A percentile compares a stretch with the other conserved stretches of the same genome.
These are phyloP conservation scores for Pseudogymnoascus verrucosus DNA, from an alignment of 2,329 filamentous ascomycete genomes.

Conservation along the genomic window DNA sequence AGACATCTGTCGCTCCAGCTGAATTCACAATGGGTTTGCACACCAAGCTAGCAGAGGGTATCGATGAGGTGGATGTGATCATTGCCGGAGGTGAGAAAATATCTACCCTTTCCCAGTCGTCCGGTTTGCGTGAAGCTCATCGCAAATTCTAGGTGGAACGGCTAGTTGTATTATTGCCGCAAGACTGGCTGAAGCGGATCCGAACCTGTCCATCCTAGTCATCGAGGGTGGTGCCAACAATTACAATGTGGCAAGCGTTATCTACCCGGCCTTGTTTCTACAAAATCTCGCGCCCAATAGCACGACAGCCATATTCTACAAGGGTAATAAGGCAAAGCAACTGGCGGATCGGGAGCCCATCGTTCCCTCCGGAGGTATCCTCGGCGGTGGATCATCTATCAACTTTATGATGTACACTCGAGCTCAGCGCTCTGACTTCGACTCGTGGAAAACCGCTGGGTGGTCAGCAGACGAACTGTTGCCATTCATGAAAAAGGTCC, in stretches of 20 bases:
- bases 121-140: not conserved
- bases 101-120: not conserved
- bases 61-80: slow-evolving; percentile 15
- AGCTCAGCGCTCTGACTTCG: slow-evolving; percentile 39
- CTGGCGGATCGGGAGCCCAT: slow-evolving; percentile 36
- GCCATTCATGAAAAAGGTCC: slow-evolving; percentile 47
- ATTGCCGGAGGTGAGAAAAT: slow-evolving; percentile 13
- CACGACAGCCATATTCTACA: slow-evolving; percentile 38
- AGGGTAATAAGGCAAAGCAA: slow-evolving; percentile 33
- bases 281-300: slow-evolving; percentile 35
- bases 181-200: slow-evolving; percentile 37
- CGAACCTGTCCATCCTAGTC: slow-evolving; percentile 37
- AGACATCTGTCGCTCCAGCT: not conserved
- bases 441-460: slow-evolving; percentile 44
- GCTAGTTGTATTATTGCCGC: slow-evolving; percentile 36
- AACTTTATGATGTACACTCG: slow-evolving; percentile 47
- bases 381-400: slow-evolving; percentile 56
- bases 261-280: slow-evolving; percentile 38
- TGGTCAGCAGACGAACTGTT: slow-evolving; percentile 46
- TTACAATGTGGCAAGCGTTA: slow-evolving; percentile 35
- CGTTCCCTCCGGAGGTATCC: slow-evolving; percentile 36
- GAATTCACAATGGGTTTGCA: slow-evolving; percentile 10
- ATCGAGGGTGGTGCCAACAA: slow-evolving; percentile 43
- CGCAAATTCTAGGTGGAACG: slow-evolving; percentile 28
- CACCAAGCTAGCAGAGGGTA: slow-evolving; percentile 9